Evolutionary conservation across 1,284 basidiomycete species (phyloP), one percentile per base, ranked within the genome.

Genomic region (Exobasidium rhododendri): DNA sequence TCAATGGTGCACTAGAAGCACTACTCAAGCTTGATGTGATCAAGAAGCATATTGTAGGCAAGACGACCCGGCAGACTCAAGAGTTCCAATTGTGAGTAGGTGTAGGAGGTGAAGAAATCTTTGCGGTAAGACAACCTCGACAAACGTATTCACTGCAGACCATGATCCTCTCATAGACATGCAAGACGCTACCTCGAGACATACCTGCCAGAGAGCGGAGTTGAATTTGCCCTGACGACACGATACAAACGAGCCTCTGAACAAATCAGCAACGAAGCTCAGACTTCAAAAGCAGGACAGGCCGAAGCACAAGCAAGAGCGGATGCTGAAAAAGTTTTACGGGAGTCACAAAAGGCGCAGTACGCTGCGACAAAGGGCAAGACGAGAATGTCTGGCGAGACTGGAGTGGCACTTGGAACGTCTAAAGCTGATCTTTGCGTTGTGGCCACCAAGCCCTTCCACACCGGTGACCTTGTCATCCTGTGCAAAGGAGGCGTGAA

Each of bases 391-490:
- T 72, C 70, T 64, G 29, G 66, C 61, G 17, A 64, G 63, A 47
- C 66, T 65, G 54, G 65, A 14, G 45, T 26, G 22, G 60, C 70
- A 32, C 64, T 63, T 3, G 65, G 64, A 40, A 65, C 70, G 1
- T 89, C 89, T 69, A 92, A 92, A 81, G 89, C 89, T 32, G 92
- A 94, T 77, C 83, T 94, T 5, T 93, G 90, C 74, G 92, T 94
- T 40, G 84, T 93, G 63, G 91, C 92, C 14, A 91, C 90, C 28
- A 86, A 88, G 35, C 81, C 84, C 26, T 85, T 91, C 58, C 82
- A 84, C 47, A 85, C 87, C 35, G 89, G 89, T 63, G 83, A 86
- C 60, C 86, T 91, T 65, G 87, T 93, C 67, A 85, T 85, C 26
- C 88, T 90, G 75, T 85, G 92, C 65, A 91, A 91, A 45, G 81